Percentiles rank a stretch among this genome's conserved stretches.
Evolutionary conservation across 75 land plant genomes (phyloP).

Genomic region (Cunninghamia lanceolata): DNA sequence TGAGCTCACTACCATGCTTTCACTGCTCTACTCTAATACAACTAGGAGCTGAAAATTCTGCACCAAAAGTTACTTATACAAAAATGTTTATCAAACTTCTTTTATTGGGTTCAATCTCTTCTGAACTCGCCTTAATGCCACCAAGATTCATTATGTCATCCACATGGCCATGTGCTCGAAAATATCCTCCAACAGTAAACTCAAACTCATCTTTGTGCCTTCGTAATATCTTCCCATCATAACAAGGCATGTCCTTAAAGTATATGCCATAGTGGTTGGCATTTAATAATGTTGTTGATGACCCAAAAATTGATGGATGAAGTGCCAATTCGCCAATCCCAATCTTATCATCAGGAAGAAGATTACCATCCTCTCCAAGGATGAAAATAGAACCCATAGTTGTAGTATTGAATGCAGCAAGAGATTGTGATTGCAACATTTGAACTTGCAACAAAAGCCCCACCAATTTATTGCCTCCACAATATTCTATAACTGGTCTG

Average conservation of each 20-base stretch:
- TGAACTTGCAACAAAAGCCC: slow-evolving; percentile 88
- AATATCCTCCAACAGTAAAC: slow-evolving; percentile 67
- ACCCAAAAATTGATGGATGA: slow-evolving; percentile 72
- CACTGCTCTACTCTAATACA: too few species aligned
- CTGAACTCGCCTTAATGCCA: slow-evolving; percentile 99
- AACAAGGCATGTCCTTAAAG: too few species aligned
- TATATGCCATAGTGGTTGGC: slow-evolving; percentile 85
- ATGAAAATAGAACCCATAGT: slow-evolving; percentile 85
- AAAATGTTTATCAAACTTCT: too few species aligned
- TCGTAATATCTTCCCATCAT: slow-evolving; percentile 71
- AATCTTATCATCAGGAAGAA: slow-evolving; percentile 49
- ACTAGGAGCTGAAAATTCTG: too few species aligned
- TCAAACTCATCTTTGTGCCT: slow-evolving; percentile 97
- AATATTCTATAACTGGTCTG: slow-evolving; percentile 95
- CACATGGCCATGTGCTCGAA: slow-evolving; percentile 89
- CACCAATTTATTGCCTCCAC: slow-evolving; percentile 98
- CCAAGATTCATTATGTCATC: slow-evolving; percentile 99
- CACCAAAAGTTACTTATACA: too few species aligned
- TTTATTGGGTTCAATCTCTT: too few species aligned
- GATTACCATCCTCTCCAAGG: slow-evolving; percentile 71
- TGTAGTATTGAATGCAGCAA: slow-evolving; percentile 88
- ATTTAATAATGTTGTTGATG: slow-evolving; percentile 74
- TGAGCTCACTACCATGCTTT: too few species aligned
- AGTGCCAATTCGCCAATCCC: slow-evolving; percentile 88
- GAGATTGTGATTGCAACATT: slow-evolving; percentile 78